Percentiles rank a stretch among this genome's conserved stretches.
Evolutionary conservation across 768 basidiomycete genomes (phyloP).

Genomic region (Suillus subaureus): DNA sequence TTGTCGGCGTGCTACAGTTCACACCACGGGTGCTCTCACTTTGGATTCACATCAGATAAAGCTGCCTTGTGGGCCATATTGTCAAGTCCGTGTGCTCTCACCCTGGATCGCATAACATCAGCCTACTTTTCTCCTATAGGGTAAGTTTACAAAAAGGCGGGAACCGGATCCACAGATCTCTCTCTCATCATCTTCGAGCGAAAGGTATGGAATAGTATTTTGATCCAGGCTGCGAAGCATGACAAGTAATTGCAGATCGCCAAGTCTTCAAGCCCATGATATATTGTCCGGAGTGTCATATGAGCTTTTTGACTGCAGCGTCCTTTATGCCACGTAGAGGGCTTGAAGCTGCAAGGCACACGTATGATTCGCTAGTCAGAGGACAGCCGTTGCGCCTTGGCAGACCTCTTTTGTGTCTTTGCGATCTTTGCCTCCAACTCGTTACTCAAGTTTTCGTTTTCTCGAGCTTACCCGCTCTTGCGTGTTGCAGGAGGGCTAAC

Average conservation of each 20-base stretch:
- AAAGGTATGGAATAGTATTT: neutral
- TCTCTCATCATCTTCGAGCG: neutral
- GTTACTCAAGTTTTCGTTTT: slow-evolving; percentile 29
- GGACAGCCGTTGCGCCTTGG: slow-evolving; percentile 66
- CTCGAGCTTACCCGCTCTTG: slow-evolving; percentile 19
- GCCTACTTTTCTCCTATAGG: neutral
- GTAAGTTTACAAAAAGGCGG: neutral
- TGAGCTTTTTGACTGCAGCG: neutral
- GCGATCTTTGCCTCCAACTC: slow-evolving; percentile 5
- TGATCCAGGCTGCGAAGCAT: neutral
- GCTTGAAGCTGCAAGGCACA: no score
- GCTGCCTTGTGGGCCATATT: neutral
- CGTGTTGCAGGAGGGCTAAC: slow-evolving; percentile 49
- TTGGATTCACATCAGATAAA: neutral
- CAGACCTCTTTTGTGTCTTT: slow-evolving; percentile 53
- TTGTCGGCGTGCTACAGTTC: no score
- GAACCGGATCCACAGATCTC: neutral
- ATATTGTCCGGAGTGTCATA: neutral
- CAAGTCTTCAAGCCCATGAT: neutral
- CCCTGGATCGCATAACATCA: neutral
- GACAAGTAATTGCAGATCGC: neutral
- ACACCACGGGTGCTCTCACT: no score
- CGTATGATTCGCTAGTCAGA: no score
- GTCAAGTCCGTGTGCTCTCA: neutral
- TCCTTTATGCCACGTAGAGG: neutral